Evolutionary conservation across 2,329 filamentous ascomycete species (phyloP).

Genomic region (Beauveria scarabaeidicola): DNA sequence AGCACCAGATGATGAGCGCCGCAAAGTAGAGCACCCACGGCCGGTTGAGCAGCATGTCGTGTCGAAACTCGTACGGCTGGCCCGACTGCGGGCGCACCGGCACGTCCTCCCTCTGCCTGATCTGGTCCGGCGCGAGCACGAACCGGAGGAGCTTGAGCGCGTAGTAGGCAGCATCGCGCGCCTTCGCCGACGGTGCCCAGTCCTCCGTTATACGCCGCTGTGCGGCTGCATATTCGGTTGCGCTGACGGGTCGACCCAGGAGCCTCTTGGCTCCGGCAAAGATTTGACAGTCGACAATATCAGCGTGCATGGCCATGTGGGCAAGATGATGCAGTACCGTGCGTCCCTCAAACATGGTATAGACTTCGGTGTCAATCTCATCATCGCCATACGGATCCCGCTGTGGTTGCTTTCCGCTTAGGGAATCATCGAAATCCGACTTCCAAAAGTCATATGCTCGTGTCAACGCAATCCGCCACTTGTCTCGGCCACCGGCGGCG

Average conservation of each 20-base stretch:
- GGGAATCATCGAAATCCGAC: slow-evolving; percentile 75
- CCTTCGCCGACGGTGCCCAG: slow-evolving; percentile 84
- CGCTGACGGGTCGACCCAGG: slow-evolving; percentile 75
- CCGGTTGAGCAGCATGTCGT: slow-evolving; percentile 83
- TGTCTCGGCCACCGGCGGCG: slow-evolving; percentile 77
- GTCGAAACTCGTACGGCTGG: slow-evolving; percentile 65
- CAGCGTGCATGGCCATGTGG: slow-evolving; percentile 96
- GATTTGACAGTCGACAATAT: slow-evolving; percentile 95
- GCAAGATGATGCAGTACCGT: slow-evolving; percentile 88
- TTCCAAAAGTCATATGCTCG: slow-evolving; percentile 93
- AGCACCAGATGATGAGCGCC: slow-evolving; percentile 86
- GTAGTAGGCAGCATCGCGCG: slow-evolving; percentile 86
- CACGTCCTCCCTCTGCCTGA: slow-evolving; percentile 27
- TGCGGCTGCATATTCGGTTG: slow-evolving; percentile 70
- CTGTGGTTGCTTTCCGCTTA: slow-evolving; percentile 50
- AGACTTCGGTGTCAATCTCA: slow-evolving; percentile 50
- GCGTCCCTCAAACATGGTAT: slow-evolving; percentile 71
- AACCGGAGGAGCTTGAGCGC: slow-evolving; percentile 80
- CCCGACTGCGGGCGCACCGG: slow-evolving; percentile 31
- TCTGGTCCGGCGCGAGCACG: slow-evolving; percentile 57
- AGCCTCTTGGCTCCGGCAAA: slow-evolving; percentile 82
- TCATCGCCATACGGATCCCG: slow-evolving; percentile 48
- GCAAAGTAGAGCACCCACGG: slow-evolving; percentile 96
- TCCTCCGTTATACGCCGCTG: slow-evolving; percentile 75
- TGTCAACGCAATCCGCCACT: slow-evolving; percentile 80